These are phyloP conservation scores for slime mould (Dictyostelium discoideum) DNA, from an alignment of 78 protist species.

Conservation along the genomic window DNA sequence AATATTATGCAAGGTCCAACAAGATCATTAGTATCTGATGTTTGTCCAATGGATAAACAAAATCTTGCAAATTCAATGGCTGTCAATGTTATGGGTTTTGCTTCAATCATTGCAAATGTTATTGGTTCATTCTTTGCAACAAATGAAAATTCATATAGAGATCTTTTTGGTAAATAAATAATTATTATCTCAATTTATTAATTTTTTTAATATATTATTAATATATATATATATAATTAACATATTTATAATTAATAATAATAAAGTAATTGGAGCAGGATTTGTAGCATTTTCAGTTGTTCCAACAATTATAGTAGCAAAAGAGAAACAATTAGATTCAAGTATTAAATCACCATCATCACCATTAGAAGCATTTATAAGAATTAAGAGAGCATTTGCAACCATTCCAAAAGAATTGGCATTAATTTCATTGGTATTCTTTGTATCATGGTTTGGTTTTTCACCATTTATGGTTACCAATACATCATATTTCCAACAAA, in stretches of 20 bases:
- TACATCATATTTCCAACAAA: constrained; percentile 37
- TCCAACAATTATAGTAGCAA: constrained; percentile 66
- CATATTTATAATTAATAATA: not conserved
- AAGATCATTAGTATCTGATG: constrained; percentile 83
- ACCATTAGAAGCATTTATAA: constrained; percentile 24
- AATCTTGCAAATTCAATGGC: constrained; percentile 81
- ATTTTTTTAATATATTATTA: no score
- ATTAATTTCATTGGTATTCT: constrained; percentile 53
- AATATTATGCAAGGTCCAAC: constrained; percentile 85
- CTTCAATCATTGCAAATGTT: constrained; percentile 44
- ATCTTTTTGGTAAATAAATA: constrained; percentile 25
- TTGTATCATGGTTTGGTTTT: constrained; percentile 71
- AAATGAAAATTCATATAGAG: constrained; percentile 13
- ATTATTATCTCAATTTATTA: no score
- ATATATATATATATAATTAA: no score
- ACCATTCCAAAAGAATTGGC: constrained; percentile 47
- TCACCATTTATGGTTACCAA: constrained; percentile 70
- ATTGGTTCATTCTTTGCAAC: constrained; percentile 52
- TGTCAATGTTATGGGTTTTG: constrained; percentile 51
- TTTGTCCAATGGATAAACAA: constrained; percentile 71
- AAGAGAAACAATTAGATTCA: constrained; percentile 24
- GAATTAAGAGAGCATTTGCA: constrained; percentile 32
- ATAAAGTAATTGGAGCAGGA: constrained; percentile 36
- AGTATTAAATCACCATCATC: not conserved
- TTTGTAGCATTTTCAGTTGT: constrained; percentile 25